Base-by-base conservation (phyloP, 1,284 basidiomycete species). In the Mycosarcoma mackinlayi region DNA sequence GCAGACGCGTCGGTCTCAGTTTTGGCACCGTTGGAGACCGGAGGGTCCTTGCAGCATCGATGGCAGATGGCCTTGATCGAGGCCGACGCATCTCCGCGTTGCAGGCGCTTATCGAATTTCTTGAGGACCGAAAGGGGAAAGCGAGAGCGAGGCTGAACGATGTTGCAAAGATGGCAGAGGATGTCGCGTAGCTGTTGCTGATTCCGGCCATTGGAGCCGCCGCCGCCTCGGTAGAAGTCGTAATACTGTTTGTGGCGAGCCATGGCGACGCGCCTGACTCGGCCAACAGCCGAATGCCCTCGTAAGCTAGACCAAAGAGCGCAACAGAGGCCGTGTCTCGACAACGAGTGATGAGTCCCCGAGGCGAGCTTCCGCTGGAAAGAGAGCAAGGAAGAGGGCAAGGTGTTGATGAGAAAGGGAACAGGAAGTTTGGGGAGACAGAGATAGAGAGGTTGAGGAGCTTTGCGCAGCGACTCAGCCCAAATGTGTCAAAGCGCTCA, bases 191-290 rank as follows among this genome's bases (percentile, higher is more conserved):
- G n/a, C 9, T 42, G 14, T 8, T 9, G 24, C 19, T 10, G 16
- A 19, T 38, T 27, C 2, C 11, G 28, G 21, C 14, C 18, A 19
- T 30, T 24, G 11, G 41, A n/a, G 25, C 31, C 14, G 11, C 31
- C 24, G n/a, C 30, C 38, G 31, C 45, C 37, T 11, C 39, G n/a
- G 21, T 24, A 18, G 14, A 6, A 8, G 6, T 24, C 13, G 28
- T 13, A 18, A 10, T 21, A 39, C 25, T 27, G 37, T 1, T 18
- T 21, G 10, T 39, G 39, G 8, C 55, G 55, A 35, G 53, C 21
- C 62, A 64, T 58, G 62, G 50, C 62, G 62, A 61, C 46, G 51
- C 50, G 35, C 30, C n/a, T n/a, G n/a, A n/a, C n/a, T n/a, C n/a
- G n/a, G n/a, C n/a, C n/a, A n/a, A n/a, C n/a, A n/a, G n/a, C n/a